Conservation (phyloP, 2,329 filamentous ascomycete genomes). For the Lecanicillium sp. region DNA sequence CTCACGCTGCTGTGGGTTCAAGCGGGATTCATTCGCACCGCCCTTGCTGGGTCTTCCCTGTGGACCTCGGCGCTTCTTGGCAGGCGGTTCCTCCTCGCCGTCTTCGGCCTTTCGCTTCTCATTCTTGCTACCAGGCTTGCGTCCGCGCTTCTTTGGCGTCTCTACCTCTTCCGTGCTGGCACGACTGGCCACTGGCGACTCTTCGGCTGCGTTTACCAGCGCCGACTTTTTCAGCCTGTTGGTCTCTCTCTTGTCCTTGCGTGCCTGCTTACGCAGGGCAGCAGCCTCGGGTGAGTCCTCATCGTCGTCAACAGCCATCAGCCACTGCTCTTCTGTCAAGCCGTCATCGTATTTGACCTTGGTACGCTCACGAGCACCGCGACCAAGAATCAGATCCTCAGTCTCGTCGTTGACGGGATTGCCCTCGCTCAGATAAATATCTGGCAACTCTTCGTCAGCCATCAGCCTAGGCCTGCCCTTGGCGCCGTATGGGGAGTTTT, state of each 20-base stretch:
- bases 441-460: constrained; percentile 78
- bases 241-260: constrained; percentile 67
- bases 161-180: constrained; percentile 73
- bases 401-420: constrained; percentile 72
- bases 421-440: constrained; percentile 86
- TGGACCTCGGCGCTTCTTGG: constrained; percentile 69
- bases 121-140: constrained; percentile 63
- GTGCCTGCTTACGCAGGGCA: constrained; percentile 79
- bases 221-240: constrained; percentile 61
- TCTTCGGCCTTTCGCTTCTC: constrained; percentile 88
- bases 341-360: constrained; percentile 95
- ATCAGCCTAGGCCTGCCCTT: constrained; percentile 72
- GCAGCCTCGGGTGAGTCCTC: constrained; percentile 92
- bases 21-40: constrained; percentile 29
- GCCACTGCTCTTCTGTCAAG: constrained; percentile 96
- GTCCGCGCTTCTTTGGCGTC: constrained; percentile 72
- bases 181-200: constrained; percentile 69
- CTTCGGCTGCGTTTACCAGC: constrained; percentile 34
- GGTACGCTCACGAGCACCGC: constrained; percentile 90
- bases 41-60: constrained; percentile 60
- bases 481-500: constrained; percentile 64
- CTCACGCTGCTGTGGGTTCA: constrained; percentile 62
- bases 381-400: constrained; percentile 67
- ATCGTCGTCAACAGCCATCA: constrained; percentile 94
- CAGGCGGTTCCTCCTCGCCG: constrained; percentile 65